Evolutionary conservation across 768 basidiomycete species (phyloP), one percentile per base, ranked within the genome.

Genomic region (Galerina marginata): DNA sequence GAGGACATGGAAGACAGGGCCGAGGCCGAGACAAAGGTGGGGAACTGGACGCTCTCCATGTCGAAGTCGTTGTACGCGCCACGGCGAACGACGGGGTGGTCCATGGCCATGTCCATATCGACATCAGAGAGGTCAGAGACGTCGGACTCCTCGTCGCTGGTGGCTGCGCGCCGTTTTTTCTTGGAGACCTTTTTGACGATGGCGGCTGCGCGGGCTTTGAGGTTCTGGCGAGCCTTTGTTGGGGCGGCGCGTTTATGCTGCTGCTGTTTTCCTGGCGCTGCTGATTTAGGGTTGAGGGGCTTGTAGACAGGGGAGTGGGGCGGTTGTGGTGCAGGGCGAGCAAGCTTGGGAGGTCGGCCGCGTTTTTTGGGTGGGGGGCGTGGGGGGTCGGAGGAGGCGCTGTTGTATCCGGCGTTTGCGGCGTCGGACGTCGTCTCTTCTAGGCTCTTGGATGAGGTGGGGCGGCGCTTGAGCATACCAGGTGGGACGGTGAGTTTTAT

Each of bases 401-500:
- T 64, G 48, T 16, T 42, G 52, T 78, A 74, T 74, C 73, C 74
- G 73, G 60, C 72, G 72, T 63, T 74, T 71, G 65, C 78, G 77
- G 62, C 72, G 72, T 69, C 79, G 74, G 70, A 80, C 67, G 72
- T 76, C 67, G 75, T 74, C 72, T 70, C 71, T 72, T 59, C 65
- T 65, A 52, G 55, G 58, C 56, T 69, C 67, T 66, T 71, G 42
- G 49, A 60, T 39, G 64, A 67, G 66, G 74, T 23, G 14, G 12
- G 42, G 37, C 57, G 75, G 69, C 77, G 84, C 69, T 76, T 81
- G 61, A 84, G 79, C 65, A 87, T 77, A 62, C 75, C 80, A 49
- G 80, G 83, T 14, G 88, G 88, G 12, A 89, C 78, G 50, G 86
- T 86, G 61, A 91, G 83, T 73, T 86, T 89, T 77, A 91, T 90